Conservation (phyloP, 2,329 filamentous ascomycete genomes). For the Atkinsonella hypoxylon region DNA sequence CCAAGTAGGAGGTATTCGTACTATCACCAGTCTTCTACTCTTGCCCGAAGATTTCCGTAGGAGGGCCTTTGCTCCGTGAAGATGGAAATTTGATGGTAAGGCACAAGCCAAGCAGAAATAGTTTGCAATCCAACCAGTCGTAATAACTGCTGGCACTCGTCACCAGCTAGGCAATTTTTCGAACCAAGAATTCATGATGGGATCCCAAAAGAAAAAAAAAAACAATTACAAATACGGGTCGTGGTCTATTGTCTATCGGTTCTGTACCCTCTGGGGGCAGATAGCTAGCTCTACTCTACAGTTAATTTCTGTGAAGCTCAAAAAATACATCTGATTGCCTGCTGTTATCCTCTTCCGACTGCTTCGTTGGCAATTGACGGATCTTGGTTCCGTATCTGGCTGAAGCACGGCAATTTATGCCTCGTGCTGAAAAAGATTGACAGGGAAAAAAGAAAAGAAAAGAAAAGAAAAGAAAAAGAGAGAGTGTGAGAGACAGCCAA, state of each 20-base stretch:
- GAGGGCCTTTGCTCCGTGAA: conserved; percentile 48
- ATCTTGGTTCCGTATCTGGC: background rate
- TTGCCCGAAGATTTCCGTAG: conserved; percentile 72
- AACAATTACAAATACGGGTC: conserved; percentile 4
- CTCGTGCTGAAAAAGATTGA: conserved; percentile 1
- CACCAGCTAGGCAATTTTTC: no score
- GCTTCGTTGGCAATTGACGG: background rate
- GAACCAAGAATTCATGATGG: no score
- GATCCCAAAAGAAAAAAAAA: background rate
- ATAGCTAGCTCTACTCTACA: conserved; percentile 9
- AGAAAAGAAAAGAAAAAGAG: conserved; percentile 2
- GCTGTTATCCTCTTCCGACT: background rate
- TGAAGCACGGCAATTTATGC: conserved; percentile 1
- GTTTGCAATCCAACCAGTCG: background rate
- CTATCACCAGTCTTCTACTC: conserved; percentile 42
- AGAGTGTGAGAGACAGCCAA: conserved; percentile 1
- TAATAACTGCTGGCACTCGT: no score
- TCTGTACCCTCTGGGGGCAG: conserved; percentile 5
- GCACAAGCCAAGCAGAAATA: conserved; percentile 36
- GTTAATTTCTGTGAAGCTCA: conserved; percentile 7
- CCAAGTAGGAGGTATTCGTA: conserved; percentile 27
- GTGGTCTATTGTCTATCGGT: conserved; percentile 9
- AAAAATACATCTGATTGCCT: conserved; percentile 4
- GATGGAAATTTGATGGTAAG: conserved; percentile 78
- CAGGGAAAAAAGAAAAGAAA: conserved; percentile 1